Evolutionary conservation across 2,329 filamentous ascomycete species (phyloP).

Genomic region (Coniochaeta hoffmannii): DNA sequence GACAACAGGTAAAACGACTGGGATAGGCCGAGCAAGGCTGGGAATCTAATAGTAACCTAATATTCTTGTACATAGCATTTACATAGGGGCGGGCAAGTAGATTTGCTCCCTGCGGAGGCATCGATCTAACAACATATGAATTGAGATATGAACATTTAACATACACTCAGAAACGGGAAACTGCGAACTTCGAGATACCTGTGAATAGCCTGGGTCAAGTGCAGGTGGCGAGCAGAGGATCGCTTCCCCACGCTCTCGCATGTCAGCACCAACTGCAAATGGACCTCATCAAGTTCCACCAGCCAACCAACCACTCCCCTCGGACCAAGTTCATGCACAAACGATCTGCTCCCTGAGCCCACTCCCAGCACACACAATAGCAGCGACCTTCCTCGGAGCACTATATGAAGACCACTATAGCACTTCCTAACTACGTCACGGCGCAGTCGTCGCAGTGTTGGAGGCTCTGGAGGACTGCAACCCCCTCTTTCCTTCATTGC

Average conservation of each 20-base stretch:
- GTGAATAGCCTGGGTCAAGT: no score
- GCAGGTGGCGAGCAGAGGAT: no score
- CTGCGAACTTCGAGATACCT: no score
- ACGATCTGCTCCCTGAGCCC: not conserved
- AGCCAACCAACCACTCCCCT: not conserved
- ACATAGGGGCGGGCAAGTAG: not conserved
- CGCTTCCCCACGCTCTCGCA: no score
- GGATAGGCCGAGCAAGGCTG: not conserved
- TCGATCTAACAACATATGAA: not conserved
- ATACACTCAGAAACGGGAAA: not conserved
- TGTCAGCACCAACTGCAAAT: not conserved
- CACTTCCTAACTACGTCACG: not conserved
- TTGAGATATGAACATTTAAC: not conserved
- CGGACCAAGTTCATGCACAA: not conserved
- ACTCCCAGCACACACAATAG: not conserved
- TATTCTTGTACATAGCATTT: not conserved
- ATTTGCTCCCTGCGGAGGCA: not conserved
- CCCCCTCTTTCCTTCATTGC: not conserved
- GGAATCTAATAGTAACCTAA: not conserved
- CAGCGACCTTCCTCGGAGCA: not conserved
- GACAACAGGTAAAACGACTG: not conserved
- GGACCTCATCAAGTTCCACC: no score
- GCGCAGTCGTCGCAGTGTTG: not conserved
- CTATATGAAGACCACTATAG: not conserved
- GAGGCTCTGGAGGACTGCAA: not conserved